These are phyloP conservation scores for Ulmus americana DNA, from an alignment of 331 rosid genomes.

Conservation along the genomic window DNA sequence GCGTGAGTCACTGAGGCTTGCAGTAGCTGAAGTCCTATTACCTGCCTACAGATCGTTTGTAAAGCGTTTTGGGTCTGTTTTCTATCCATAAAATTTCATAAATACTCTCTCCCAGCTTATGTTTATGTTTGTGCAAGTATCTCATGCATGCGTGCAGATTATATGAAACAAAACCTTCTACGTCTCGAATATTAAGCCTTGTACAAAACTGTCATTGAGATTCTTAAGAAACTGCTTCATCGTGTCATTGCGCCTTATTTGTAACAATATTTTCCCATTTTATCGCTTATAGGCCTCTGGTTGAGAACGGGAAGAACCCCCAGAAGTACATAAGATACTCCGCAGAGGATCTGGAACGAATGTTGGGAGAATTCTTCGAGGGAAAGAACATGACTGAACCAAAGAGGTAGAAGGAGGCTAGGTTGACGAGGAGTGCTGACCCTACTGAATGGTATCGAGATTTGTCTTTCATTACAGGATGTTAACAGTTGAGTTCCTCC, in stretches of 20 bases:
- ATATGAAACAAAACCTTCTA: neutral
- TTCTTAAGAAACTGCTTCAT: neutral
- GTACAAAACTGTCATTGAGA: neutral
- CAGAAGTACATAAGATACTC: slow-evolving; percentile 74
- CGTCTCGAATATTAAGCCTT: neutral
- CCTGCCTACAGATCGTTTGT: slow-evolving; percentile 93
- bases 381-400: slow-evolving; percentile 73
- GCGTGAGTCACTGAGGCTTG: slow-evolving; percentile 91
- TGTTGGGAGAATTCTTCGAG: slow-evolving; percentile 92
- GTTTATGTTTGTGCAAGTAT: too few species aligned
- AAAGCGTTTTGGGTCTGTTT: slow-evolving; percentile 79
- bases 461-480: neutral
- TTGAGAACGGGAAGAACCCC: slow-evolving; percentile 79
- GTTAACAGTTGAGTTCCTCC: slow-evolving; percentile 1
- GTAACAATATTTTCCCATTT: neutral
- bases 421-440: neutral
- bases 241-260: neutral
- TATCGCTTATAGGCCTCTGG: slow-evolving; percentile 49
- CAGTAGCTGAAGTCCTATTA: slow-evolving; percentile 90
- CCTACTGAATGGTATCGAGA: neutral
- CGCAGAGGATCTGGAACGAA: slow-evolving; percentile 84
- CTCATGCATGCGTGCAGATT: neutral
- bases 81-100: neutral
- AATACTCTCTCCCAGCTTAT: too few species aligned
- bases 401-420: slow-evolving; percentile 35